These are phyloP conservation scores for Annona squamosa DNA, from an alignment of 164 flowering plant genomes.

Conservation along the genomic window DNA sequence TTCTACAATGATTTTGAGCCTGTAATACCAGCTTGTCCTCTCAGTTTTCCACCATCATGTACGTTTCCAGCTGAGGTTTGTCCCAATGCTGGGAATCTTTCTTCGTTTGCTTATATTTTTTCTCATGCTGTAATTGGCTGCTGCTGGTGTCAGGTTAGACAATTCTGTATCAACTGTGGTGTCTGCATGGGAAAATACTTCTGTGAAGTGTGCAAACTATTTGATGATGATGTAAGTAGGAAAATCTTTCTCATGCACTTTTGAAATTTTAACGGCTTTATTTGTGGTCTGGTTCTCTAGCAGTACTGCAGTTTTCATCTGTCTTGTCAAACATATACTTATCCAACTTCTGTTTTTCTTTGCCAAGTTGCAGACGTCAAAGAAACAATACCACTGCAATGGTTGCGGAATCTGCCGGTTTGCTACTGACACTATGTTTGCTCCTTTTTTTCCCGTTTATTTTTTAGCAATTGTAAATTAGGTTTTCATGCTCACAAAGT, in stretches of 20 bases:
- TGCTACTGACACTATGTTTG: background rate
- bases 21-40: background rate
- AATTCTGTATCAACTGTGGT: slow-evolving; percentile 75
- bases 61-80: background rate
- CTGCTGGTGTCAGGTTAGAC: slow-evolving; percentile 46
- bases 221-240: slow-evolving; percentile 84
- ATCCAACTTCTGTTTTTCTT: background rate
- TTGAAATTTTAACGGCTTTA: background rate
- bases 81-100: background rate
- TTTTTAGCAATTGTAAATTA: background rate
- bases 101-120: background rate
- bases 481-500: background rate
- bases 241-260: background rate
- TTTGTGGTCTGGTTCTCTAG: background rate
- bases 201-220: slow-evolving; percentile 72
- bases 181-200: slow-evolving; percentile 88
- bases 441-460: background rate
- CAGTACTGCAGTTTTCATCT: background rate
- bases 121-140: background rate
- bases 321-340: background rate
- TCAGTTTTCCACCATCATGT: background rate
- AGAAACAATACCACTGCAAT: slow-evolving; percentile 77
- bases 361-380: slow-evolving; percentile 54
- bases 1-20: too few species aligned
- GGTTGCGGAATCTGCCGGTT: slow-evolving; percentile 98